Conservation (phyloP, 2,329 filamentous ascomycete genomes). For the Botrytis medusae region DNA sequence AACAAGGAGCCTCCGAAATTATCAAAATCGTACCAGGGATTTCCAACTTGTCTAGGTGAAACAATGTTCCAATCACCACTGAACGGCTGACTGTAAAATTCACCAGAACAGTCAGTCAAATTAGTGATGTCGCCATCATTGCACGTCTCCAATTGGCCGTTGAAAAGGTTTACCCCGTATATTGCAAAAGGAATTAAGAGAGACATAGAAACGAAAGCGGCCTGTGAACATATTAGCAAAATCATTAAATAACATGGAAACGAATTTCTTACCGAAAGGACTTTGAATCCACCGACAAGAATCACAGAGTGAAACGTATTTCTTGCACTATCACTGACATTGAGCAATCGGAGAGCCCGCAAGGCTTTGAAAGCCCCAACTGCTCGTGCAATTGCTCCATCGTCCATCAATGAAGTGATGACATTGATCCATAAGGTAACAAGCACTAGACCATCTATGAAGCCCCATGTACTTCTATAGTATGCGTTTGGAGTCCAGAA, state of each 20-base stretch:
- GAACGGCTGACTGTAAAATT: constrained; percentile 74
- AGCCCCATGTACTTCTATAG: constrained; percentile 92
- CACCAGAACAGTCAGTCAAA: constrained; percentile 77
- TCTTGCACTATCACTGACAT: constrained; percentile 92
- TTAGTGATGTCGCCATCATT: constrained; percentile 68
- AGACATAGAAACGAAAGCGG: constrained; percentile 90
- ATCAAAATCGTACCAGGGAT: constrained; percentile 89
- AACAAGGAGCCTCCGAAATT: constrained; percentile 92
- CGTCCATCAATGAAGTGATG: constrained; percentile 73
- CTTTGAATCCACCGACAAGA: constrained; percentile 90
- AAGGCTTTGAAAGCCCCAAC: constrained; percentile 97
- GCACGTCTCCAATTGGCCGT: constrained; percentile 74
- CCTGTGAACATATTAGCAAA: constrained; percentile 36
- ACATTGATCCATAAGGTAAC: constrained; percentile 96
- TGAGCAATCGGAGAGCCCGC: constrained; percentile 84
- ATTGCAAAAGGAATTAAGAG: constrained; percentile 95
- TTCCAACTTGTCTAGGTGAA: constrained; percentile 76
- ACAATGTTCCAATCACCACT: constrained; percentile 74
- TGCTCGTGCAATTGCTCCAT: constrained; percentile 82
- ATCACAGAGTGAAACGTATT: constrained; percentile 97
- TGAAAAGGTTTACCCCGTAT: constrained; percentile 91
- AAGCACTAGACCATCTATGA: constrained; percentile 89
- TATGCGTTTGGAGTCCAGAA: constrained; percentile 98
- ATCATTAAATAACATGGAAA: neutral
- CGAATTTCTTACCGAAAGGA: constrained; percentile 52